Percentiles rank a stretch among this genome's conserved stretches.
These are phyloP conservation scores for Capsicum rhomboideum DNA, from an alignment of 257 asterid species.

Conservation along the genomic window DNA sequence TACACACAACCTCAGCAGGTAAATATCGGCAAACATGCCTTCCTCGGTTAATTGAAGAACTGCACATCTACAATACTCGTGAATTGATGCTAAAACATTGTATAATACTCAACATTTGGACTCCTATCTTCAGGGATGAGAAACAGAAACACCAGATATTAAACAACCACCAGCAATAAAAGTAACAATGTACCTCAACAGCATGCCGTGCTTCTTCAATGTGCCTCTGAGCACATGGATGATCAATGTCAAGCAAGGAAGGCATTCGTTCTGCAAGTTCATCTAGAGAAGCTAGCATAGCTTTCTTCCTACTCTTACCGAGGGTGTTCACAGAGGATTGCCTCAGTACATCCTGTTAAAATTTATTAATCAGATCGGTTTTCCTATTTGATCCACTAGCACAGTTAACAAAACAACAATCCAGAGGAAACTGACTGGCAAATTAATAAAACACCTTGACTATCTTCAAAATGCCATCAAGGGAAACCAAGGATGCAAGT, in stretches of 20 bases:
- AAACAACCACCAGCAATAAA: background rate
- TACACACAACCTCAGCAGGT: background rate
- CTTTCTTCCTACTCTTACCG: conserved; percentile 75
- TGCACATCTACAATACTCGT: background rate
- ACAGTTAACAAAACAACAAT: background rate
- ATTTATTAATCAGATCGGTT: background rate
- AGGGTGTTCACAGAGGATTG: conserved; percentile 60
- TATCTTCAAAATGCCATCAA: conserved; percentile 87
- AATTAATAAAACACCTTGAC: conserved; percentile 54
- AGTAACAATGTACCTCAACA: conserved; percentile 50
- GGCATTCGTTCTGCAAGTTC: conserved; percentile 89
- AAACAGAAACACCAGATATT: background rate
- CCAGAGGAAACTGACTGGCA: background rate
- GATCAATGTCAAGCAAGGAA: conserved; percentile 88
- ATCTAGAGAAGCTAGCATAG: conserved; percentile 62
- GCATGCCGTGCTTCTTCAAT: conserved; percentile 75
- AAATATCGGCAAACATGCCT: background rate
- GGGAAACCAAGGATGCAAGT: conserved; percentile 87
- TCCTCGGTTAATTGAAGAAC: background rate
- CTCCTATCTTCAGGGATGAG: background rate
- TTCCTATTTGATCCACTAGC: conserved; percentile 10
- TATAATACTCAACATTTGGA: background rate
- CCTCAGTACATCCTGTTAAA: conserved; percentile 69
- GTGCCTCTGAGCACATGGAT: conserved; percentile 86
- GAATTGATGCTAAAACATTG: background rate